These are phyloP conservation scores for Elongisporangium prolatum DNA, from an alignment of 352 stramenopile species.

Conservation along the genomic window DNA sequence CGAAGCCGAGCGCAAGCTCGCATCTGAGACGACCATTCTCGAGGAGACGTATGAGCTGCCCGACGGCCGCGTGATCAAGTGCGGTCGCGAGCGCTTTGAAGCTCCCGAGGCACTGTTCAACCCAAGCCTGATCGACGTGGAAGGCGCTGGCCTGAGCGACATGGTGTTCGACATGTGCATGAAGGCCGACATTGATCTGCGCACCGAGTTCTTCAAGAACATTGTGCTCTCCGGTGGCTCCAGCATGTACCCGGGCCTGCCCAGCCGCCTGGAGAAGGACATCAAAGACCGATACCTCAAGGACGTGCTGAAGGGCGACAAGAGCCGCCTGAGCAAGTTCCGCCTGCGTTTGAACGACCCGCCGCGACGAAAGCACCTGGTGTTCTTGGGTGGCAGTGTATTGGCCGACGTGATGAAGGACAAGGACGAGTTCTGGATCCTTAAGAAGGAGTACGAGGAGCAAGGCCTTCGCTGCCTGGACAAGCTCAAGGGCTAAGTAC, in stretches of 20 bases:
- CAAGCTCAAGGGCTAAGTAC: constrained; percentile 55
- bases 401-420: constrained; percentile 94
- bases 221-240: constrained; percentile 93
- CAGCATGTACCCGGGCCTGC: constrained; percentile 95
- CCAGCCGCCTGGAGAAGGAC: constrained; percentile 91
- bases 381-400: constrained; percentile 92
- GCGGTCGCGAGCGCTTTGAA: constrained; percentile 95
- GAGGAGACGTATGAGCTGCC: constrained; percentile 94
- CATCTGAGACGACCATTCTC: constrained; percentile 89
- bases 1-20: constrained; percentile 77
- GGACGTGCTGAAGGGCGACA: constrained; percentile 86
- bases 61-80: constrained; percentile 93
- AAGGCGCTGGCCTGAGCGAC: constrained; percentile 93
- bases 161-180: constrained; percentile 98
- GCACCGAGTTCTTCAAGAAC: constrained; percentile 97
- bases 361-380: constrained; percentile 94
- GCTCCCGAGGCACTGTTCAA: constrained; percentile 96
- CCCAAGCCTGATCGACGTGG: constrained; percentile 95
- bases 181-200: constrained; percentile 94
- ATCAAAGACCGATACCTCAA: constrained; percentile 82
- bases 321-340: constrained; percentile 90
- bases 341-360: constrained; percentile 94
- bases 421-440: constrained; percentile 93
- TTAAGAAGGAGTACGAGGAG: constrained; percentile 94
- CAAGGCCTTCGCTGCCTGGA: constrained; percentile 83